Conservation (phyloP, 495 filamentous ascomycete species). For the Aspergillus diversus region DNA sequence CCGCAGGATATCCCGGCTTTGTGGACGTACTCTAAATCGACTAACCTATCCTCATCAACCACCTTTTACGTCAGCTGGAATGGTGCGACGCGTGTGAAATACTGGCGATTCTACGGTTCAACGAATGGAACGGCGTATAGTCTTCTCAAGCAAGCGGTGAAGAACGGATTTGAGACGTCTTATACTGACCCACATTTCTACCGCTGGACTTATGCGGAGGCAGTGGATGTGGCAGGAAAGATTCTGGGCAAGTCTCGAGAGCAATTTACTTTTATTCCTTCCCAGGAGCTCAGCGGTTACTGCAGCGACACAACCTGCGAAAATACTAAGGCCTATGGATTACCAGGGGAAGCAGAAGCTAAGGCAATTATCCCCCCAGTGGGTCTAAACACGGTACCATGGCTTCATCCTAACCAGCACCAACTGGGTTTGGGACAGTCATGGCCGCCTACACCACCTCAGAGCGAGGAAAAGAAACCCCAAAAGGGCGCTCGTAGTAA, state of each 20-base stretch:
- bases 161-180: slow-evolving; percentile 47
- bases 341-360: slow-evolving; percentile 39
- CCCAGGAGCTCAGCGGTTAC: slow-evolving; percentile 39
- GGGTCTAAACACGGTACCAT: slow-evolving; percentile 47
- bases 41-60: slow-evolving; percentile 33
- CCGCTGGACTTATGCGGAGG: slow-evolving; percentile 42
- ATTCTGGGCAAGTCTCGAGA: slow-evolving; percentile 39
- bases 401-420: slow-evolving; percentile 41
- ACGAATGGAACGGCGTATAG: slow-evolving; percentile 36
- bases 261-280: slow-evolving; percentile 48
- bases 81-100: slow-evolving; percentile 47
- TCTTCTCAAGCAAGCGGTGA: slow-evolving; percentile 36
- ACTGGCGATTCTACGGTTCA: slow-evolving; percentile 47
- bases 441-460: slow-evolving; percentile 8
- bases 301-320: slow-evolving; percentile 38
- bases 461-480: background rate
- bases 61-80: slow-evolving; percentile 55
- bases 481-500: slow-evolving; percentile 17
- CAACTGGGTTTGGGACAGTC: slow-evolving; percentile 26
- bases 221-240: slow-evolving; percentile 36
- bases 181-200: slow-evolving; percentile 39
- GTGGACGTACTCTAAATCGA: slow-evolving; percentile 45
- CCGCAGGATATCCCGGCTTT: slow-evolving; percentile 48
- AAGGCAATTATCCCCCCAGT: slow-evolving; percentile 35
- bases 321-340: slow-evolving; percentile 39